phyloP scores from a whole-genome alignment of 306 rosid species.

The Vicia villosa region DNA sequence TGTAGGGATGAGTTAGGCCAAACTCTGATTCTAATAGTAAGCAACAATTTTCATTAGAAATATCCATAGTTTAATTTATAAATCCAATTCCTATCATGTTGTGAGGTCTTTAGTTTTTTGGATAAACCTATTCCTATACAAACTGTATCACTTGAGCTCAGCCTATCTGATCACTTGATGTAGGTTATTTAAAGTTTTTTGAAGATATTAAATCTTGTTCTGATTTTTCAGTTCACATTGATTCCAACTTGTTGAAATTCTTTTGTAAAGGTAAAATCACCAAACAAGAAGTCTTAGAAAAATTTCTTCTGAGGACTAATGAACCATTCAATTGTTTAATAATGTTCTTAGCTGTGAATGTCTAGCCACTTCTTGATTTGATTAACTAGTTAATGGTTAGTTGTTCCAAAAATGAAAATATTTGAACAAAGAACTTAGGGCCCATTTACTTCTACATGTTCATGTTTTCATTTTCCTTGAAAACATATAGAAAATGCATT shows the following conservation, averaged over 20 bases:
- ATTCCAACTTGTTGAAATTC: constrained; percentile 21
- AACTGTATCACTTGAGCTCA: neutral
- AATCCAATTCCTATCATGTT: neutral
- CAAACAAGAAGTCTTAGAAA: neutral
- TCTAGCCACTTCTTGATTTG: neutral
- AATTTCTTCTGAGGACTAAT: neutral
- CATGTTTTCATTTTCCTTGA: neutral
- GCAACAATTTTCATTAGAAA: neutral
- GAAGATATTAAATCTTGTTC: constrained; percentile 15
- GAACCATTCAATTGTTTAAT: neutral
- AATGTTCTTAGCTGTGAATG: neutral
- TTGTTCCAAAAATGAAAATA: neutral
- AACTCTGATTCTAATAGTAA: neutral
- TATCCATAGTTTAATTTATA: neutral
- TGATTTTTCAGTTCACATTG: constrained; percentile 16
- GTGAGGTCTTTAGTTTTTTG: neutral
- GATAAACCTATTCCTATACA: neutral
- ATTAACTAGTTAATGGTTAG: neutral
- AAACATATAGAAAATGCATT: neutral
- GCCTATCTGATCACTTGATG: constrained; percentile 1
- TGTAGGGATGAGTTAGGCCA: too few species aligned
- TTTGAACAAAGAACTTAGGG: neutral
- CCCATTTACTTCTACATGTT: neutral
- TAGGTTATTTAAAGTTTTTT: constrained; percentile 3
- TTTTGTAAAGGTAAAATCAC: constrained; percentile 6